These are phyloP conservation scores for Oryza meridionalis DNA, from an alignment of 176 grass and related monocot genomes.

Conservation along the genomic window DNA sequence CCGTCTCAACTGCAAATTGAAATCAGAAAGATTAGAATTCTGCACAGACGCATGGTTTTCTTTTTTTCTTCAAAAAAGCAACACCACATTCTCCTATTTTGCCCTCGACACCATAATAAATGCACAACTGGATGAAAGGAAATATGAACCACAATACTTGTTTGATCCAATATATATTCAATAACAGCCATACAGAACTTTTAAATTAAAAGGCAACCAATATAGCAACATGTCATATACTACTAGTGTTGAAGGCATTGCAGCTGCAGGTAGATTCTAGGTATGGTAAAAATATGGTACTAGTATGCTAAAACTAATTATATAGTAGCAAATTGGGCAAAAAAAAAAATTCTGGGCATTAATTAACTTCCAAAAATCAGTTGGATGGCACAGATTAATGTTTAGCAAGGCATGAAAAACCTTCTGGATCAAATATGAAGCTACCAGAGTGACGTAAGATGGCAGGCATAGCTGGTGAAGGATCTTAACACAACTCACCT, in stretches of 20 bases:
- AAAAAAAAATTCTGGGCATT: neutral
- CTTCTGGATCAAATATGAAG: conserved; percentile 27
- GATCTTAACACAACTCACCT: neutral
- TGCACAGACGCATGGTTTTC: conserved; percentile 6
- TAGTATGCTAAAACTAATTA: neutral
- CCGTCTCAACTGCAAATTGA: conserved; percentile 21
- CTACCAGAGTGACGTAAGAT: conserved; percentile 13
- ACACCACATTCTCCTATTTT: neutral
- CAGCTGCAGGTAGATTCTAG: conserved; percentile 12
- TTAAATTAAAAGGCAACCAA: neutral
- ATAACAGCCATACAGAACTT: conserved; percentile 5
- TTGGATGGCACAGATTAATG: neutral
- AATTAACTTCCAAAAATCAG: conserved; percentile 14
- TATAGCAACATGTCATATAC: neutral
- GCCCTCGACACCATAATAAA: neutral
- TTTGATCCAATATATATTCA: neutral
- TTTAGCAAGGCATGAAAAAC: conserved; percentile 23
- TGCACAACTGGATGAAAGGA: conserved; percentile 6
- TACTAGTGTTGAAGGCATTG: neutral
- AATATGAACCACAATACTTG: conserved; percentile 10
- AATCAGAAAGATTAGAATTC: conserved; percentile 36
- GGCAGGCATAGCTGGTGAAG: neutral
- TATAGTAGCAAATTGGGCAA: conserved; percentile 6
- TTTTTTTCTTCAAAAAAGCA: neutral
- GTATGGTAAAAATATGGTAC: conserved; percentile 16